phyloP scores from a whole-genome alignment of 2,329 filamentous ascomycete species.

The Trichoderma lentiforme region DNA sequence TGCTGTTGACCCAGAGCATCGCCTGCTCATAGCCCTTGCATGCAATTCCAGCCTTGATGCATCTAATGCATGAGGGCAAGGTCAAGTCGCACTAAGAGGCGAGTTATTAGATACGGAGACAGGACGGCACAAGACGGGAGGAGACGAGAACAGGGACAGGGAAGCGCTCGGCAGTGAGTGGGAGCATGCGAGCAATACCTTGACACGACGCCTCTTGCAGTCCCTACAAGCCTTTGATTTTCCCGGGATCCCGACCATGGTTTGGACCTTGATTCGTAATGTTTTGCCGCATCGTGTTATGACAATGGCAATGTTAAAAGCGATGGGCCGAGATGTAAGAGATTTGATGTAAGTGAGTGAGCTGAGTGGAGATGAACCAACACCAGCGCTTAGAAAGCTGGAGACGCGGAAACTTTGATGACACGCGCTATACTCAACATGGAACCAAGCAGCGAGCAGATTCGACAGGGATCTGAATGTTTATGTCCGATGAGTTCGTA shows the following conservation, averaged over 20 bases:
- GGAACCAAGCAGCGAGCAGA: neutral
- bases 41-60: neutral
- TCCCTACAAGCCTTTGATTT: neutral
- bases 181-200: neutral
- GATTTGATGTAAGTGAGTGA: neutral
- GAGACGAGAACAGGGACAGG: neutral
- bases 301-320: neutral
- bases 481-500: neutral
- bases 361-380: neutral
- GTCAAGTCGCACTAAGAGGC: neutral
- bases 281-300: neutral
- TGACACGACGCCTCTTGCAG: neutral
- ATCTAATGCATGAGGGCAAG: neutral
- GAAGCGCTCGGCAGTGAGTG: neutral
- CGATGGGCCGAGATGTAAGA: neutral
- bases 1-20: neutral
- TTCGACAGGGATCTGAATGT: neutral
- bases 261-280: neutral
- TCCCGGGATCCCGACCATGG: neutral
- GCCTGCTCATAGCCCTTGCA: neutral
- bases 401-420: neutral
- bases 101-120: neutral
- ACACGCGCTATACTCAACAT: neutral
- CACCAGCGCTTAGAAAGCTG: neutral
- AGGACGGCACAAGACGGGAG: neutral